phyloP scores from a whole-genome alignment of 371 early-diverging fungal species.

The Haplosporangium sp. region DNA sequence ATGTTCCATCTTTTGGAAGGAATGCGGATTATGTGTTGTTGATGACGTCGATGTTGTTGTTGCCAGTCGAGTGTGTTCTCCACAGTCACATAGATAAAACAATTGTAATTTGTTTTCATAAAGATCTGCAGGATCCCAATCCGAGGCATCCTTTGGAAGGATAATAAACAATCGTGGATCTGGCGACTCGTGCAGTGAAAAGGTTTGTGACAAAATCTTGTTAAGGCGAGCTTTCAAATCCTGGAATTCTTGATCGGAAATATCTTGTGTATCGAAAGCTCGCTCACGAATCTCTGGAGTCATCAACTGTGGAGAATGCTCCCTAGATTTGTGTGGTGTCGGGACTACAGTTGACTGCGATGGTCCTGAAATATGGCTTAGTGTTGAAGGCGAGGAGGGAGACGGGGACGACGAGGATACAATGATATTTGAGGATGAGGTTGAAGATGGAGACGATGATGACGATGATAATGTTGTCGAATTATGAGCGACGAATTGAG shows the following conservation, averaged over 20 bases:
- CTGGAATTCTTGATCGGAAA: neutral
- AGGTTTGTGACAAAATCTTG: neutral
- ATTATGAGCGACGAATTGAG: too few species aligned
- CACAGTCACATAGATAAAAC: conserved; percentile 9
- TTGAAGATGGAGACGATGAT: too few species aligned
- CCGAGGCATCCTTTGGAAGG: conserved; percentile 6
- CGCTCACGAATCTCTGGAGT: conserved; percentile 3
- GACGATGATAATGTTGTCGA: too few species aligned
- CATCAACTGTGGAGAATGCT: neutral
- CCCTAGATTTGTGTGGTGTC: neutral
- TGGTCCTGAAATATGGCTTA: neutral
- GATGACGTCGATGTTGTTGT: neutral
- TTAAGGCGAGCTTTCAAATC: neutral
- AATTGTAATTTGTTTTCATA: neutral
- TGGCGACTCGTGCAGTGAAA: neutral
- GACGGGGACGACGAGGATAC: neutral
- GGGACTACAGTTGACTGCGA: neutral
- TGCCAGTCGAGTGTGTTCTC: neutral
- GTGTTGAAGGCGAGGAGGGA: neutral
- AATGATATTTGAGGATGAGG: neutral
- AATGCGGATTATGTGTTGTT: neutral
- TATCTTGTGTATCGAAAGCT: conserved; percentile 5
- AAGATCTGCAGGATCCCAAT: conserved; percentile 7
- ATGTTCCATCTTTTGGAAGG: conserved; percentile 3
- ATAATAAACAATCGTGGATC: conserved; percentile 5